These are phyloP conservation scores for Suillus plorans DNA, from an alignment of 768 basidiomycete species.

Conservation along the genomic window DNA sequence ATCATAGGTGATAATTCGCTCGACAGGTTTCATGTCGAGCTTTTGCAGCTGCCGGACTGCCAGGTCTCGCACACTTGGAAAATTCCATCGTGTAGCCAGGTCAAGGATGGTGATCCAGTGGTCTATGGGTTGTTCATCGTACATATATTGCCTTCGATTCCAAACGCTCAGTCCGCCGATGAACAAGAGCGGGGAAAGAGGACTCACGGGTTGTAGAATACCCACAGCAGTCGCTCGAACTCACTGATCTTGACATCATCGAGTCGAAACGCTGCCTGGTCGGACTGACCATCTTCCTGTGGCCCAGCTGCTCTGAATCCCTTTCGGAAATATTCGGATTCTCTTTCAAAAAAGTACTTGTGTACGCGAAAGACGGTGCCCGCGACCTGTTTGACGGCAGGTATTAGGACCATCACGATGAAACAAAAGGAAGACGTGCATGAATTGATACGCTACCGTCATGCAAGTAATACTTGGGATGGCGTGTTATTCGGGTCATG, in stretches of 20 bases:
- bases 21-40: constrained; percentile 44
- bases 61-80: constrained; percentile 47
- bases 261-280: constrained; percentile 9
- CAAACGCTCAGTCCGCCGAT: neutral
- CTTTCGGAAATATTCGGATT: constrained; percentile 31
- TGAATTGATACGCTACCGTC: neutral
- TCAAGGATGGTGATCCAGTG: constrained; percentile 57
- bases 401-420: neutral
- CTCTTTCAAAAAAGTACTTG: constrained; percentile 36
- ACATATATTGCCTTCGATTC: constrained; percentile 47
- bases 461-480: neutral
- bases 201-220: constrained; percentile 56
- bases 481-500: neutral
- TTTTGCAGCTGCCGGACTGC: constrained; percentile 58
- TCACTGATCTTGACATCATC: constrained; percentile 33
- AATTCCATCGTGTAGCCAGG: constrained; percentile 56
- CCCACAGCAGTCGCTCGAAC: constrained; percentile 50
- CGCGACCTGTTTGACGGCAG: constrained; percentile 31
- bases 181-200: too few relatives aligned
- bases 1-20: constrained; percentile 59
- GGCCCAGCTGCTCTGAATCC: constrained; percentile 17
- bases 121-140: constrained; percentile 47
- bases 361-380: constrained; percentile 35
- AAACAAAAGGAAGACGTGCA: neutral
- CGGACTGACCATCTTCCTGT: constrained; percentile 1